Base-by-base conservation (phyloP, 176 grass and related monocot genomes). In the Secale cereale region DNA sequence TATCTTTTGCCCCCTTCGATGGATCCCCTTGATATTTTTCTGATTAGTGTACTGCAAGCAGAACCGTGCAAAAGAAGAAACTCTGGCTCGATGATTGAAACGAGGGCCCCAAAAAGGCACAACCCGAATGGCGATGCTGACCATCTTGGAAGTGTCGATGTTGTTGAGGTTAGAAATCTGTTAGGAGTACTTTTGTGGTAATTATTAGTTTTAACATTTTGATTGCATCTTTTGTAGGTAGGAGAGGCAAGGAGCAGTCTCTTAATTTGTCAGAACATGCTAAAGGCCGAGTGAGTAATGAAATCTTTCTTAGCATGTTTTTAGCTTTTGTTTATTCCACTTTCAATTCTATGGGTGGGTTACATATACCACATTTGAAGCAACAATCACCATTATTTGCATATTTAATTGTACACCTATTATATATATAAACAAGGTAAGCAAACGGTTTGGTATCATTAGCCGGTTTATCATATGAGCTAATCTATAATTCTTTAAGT, bases 201-300 rank as follows among this genome's bases (percentile, higher is more conserved):
- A 76, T 76, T 4, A 32, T 10, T 31, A 31, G 20, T 50, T 22
- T 11, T 31, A 54, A 76, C 26, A 52, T 76, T 31, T 31, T 32
- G 9, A 54, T 76, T 54, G 45, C 45, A 52, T 20, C 5, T 54
- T 54, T 76, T 76, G 43, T 87, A 87, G 70, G 7, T 67, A 26
- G 59, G 23, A 19, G 70, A 81, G 6, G 83, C 77, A 39, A 25
- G 11, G 25, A 40, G 61, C 32, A 76, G 31, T 76, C 17, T 25
- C 22, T 29, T 81, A 59, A 10, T 81, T 66, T 26, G 19, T 59
- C 61, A 66, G 26, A 81, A 81, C 25, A 25, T 39, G 45, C 83
- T 85, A 69, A 85, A 78, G 63, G 46, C 31, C 6, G 63, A 85
- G 83, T 85, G 63, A 85, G 83, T 85, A 59, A 67, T 69, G 1